These are phyloP conservation scores for Agaricales sp. DNA, from an alignment of 1,284 basidiomycete genomes.

Conservation along the genomic window DNA sequence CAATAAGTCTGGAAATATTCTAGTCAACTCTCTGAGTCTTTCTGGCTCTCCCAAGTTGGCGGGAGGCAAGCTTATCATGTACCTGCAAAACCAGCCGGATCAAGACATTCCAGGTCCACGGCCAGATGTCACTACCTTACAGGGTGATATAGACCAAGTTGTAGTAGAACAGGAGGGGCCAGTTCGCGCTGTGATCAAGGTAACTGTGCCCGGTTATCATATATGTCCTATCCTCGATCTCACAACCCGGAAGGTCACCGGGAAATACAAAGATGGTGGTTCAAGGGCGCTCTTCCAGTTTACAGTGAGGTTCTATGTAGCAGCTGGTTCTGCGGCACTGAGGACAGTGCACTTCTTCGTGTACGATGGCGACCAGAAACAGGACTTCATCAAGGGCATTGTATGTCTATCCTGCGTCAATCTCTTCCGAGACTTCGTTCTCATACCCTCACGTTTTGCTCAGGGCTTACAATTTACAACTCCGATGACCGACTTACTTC, in stretches of 20 bases:
- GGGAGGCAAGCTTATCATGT: constrained; percentile 23
- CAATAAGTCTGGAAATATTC: constrained; percentile 22
- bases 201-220: constrained; percentile 5
- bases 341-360: constrained; percentile 31
- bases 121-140: constrained; percentile 19
- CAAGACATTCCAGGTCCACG: constrained; percentile 20
- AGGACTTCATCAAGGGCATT: constrained; percentile 31
- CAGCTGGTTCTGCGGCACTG: constrained; percentile 24
- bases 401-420: constrained; percentile 12
- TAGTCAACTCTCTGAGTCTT: constrained; percentile 22
- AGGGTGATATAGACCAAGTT: constrained; percentile 22
- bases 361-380: constrained; percentile 29
- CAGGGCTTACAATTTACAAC: constrained; percentile 26
- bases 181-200: constrained; percentile 32
- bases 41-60: constrained; percentile 19
- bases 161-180: constrained; percentile 28
- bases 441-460: not conserved
- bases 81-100: constrained; percentile 26
- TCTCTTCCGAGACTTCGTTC: not conserved
- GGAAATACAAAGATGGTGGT: constrained; percentile 24
- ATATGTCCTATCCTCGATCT: too few species aligned
- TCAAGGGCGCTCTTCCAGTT: constrained; percentile 27
- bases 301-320: constrained; percentile 27
- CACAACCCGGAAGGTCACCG: constrained; percentile 22
- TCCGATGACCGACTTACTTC: constrained; percentile 26